Evolutionary conservation across 805 yeast genomes (phyloP).

Genomic region (Nakazawaea molendinolei): DNA sequence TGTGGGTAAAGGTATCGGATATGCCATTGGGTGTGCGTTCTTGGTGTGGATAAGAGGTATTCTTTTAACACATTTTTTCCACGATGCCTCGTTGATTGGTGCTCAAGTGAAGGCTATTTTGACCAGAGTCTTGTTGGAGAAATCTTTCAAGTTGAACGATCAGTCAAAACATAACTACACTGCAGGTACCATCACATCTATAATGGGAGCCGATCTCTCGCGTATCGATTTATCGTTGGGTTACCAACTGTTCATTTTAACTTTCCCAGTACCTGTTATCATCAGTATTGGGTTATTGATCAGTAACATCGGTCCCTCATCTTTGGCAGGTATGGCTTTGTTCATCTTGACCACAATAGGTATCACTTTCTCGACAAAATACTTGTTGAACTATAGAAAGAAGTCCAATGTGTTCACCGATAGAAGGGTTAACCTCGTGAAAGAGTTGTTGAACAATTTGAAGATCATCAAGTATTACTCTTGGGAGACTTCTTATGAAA

Average conservation of each 20-base stretch:
- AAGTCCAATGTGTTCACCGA: slow-evolving; percentile 63
- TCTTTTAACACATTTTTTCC: slow-evolving; percentile 56
- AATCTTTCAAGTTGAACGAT: slow-evolving; percentile 56
- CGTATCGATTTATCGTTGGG: slow-evolving; percentile 72
- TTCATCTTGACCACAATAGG: slow-evolving; percentile 40
- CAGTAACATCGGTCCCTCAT: slow-evolving; percentile 62
- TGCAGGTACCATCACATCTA: slow-evolving; percentile 64
- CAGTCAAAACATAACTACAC: slow-evolving; percentile 59
- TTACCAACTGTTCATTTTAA: slow-evolving; percentile 57
- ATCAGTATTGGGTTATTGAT: slow-evolving; percentile 62
- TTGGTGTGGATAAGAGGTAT: slow-evolving; percentile 45
- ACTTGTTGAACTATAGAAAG: slow-evolving; percentile 48
- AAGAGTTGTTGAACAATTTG: slow-evolving; percentile 73
- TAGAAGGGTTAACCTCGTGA: slow-evolving; percentile 63
- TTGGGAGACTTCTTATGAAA: slow-evolving; percentile 79
- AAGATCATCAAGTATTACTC: slow-evolving; percentile 81
- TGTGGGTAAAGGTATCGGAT: slow-evolving; percentile 66
- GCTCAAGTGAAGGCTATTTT: slow-evolving; percentile 64
- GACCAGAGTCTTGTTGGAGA: slow-evolving; percentile 60
- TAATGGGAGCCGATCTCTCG: slow-evolving; percentile 76
- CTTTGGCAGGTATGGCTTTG: slow-evolving; percentile 65
- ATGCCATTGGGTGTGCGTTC: slow-evolving; percentile 61
- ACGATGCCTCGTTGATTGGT: slow-evolving; percentile 54
- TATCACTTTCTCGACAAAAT: slow-evolving; percentile 39
- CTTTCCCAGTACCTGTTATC: slow-evolving; percentile 56